Conservation (phyloP, 306 rosid species). For the Phaseolus lunatus region DNA sequence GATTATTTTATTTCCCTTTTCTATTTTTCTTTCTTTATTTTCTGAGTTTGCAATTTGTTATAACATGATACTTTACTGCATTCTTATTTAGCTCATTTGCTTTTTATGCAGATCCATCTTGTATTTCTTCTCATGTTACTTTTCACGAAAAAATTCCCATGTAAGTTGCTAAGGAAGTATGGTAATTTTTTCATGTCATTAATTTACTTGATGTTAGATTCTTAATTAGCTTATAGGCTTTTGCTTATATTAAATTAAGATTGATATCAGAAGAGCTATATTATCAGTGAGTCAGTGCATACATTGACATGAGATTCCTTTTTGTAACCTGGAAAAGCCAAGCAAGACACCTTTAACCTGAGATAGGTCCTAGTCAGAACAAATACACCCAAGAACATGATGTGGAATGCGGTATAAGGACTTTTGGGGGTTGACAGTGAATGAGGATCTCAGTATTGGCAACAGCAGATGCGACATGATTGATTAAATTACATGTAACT, state of each 20-base stretch:
- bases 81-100: constrained; percentile 42
- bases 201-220: constrained; percentile 32
- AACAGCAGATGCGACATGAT: not conserved
- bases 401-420: not conserved
- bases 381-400: not conserved
- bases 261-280: not conserved
- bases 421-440: too few relatives aligned
- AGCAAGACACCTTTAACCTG: not conserved
- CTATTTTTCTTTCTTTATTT: constrained; percentile 18
- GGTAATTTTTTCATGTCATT: constrained; percentile 16
- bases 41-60: constrained; percentile 33
- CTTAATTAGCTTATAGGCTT: constrained; percentile 8
- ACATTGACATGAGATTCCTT: not conserved
- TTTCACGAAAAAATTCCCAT: constrained; percentile 75
- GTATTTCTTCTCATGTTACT: constrained; percentile 83
- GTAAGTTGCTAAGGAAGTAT: constrained; percentile 60
- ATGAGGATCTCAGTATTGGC: not conserved
- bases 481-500: not conserved
- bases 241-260: not conserved
- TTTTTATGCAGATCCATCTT: constrained; percentile 71
- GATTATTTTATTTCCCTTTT: not conserved
- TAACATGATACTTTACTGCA: constrained; percentile 35
- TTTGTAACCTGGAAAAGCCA: constrained; percentile 5
- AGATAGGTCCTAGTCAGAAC: not conserved
- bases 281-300: not conserved